Evolutionary conservation across 2,329 filamentous ascomycete species (phyloP), one percentile per base, ranked within the genome.

Genomic region (Ophiocordyceps polyrhachis-furcata): DNA sequence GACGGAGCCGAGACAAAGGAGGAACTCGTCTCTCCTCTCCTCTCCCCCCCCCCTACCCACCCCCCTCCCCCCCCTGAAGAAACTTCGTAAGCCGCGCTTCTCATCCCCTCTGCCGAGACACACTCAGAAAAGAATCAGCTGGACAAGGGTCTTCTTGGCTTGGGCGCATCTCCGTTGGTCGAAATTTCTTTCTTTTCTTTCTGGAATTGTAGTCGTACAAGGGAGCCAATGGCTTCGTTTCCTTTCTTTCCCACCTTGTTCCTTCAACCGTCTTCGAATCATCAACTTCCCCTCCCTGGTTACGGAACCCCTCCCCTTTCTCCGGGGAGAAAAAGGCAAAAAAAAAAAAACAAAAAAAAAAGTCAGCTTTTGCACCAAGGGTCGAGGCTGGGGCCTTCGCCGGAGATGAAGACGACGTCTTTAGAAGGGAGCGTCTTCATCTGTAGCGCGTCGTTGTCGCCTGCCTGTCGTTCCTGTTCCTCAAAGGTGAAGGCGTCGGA

Each of bases 401-500:
- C 45, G 43, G 54, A 48, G 35, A 56, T n/a, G 48, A 37, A 55
- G 45, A n/a, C n/a, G n/a, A n/a, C n/a, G 44, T 60, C 57, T 44
- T 56, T 62, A 19, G 53, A 52, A 32, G 58, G 54, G 38, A 54
- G 40, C 3, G 55, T 47, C 55, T 68, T 70, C 64, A 68, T 70
- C 50, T 74, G 68, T n/a, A 70, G 56, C 29, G 57, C 57, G 40
- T 70, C 69, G 28, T 51, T 56, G 46, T 74, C 70, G 44, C 63
- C 63, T 13, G 64, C 64, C 46, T 69, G 65, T 43, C 67, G 68
- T 51, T 77, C 73, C 43, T 67, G 64, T 47, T 72, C 68, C 49
- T 76, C 72, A 50, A 76, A 76, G 0, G 67, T 70, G 50, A 78
- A 78, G 4, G 74, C 73, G 47, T 78, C 74, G 8, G 74, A 78